phyloP scores from a whole-genome alignment of 2,329 filamentous ascomycete genomes.

The Rosellinia necatrix region DNA sequence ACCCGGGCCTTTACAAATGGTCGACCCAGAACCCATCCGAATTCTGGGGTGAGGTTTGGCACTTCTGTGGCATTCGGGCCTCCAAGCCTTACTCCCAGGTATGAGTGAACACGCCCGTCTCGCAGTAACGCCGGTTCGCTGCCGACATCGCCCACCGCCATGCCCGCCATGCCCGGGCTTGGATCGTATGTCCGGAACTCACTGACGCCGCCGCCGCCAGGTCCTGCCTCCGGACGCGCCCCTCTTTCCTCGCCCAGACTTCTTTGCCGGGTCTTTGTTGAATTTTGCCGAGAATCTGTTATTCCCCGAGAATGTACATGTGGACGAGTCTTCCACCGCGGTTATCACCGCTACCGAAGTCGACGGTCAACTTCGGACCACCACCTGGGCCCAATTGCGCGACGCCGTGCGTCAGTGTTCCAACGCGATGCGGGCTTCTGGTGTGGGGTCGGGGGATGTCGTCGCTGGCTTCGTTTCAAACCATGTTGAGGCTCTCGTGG shows the following conservation, averaged over 20 bases:
- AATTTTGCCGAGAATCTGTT: slow-evolving; percentile 97
- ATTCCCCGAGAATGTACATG: slow-evolving; percentile 65
- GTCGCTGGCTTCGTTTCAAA: slow-evolving; percentile 85
- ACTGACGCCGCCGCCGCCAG: slow-evolving; percentile 46
- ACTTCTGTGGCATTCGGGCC: slow-evolving; percentile 76
- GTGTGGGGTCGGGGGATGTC: slow-evolving; percentile 60
- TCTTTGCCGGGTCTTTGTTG: slow-evolving; percentile 77
- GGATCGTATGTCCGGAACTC: neutral
- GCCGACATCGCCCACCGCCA: slow-evolving; percentile 2
- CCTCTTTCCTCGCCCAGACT: slow-evolving; percentile 86
- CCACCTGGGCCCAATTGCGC: slow-evolving; percentile 79
- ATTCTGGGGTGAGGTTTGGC: slow-evolving; percentile 89
- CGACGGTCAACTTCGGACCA: slow-evolving; percentile 59
- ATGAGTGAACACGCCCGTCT: slow-evolving; percentile 6
- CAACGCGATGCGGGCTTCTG: slow-evolving; percentile 68
- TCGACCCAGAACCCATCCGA: slow-evolving; percentile 74
- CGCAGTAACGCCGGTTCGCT: neutral
- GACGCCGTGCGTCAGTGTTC: slow-evolving; percentile 77
- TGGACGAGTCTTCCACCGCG: slow-evolving; percentile 66
- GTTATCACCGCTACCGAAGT: slow-evolving; percentile 82
- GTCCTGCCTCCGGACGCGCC: slow-evolving; percentile 68
- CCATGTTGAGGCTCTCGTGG: slow-evolving; percentile 82
- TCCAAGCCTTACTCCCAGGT: slow-evolving; percentile 67
- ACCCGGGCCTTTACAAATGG: slow-evolving; percentile 82
- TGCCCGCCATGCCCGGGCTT: neutral